phyloP scores from a whole-genome alignment of 495 filamentous ascomycete genomes.

The Articulospora tetracladia region DNA sequence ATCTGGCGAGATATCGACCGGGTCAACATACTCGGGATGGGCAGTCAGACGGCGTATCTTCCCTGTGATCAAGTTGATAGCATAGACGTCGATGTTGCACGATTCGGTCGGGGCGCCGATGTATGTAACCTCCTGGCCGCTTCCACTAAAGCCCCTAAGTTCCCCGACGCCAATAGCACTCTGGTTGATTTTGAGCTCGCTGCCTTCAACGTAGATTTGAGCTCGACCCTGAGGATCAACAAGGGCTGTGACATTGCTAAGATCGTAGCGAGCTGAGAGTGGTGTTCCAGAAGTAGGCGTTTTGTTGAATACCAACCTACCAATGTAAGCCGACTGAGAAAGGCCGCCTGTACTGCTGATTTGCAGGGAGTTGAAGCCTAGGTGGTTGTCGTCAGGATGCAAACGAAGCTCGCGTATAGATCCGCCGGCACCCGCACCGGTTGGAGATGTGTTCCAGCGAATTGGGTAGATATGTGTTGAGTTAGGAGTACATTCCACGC shows the following conservation, averaged over 20 bases:
- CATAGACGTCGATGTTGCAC: constrained; percentile 29
- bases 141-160: constrained; percentile 28
- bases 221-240: neutral
- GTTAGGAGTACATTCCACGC: constrained; percentile 15
- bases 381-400: constrained; percentile 20
- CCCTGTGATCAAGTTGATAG: constrained; percentile 24
- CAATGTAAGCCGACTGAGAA: constrained; percentile 15
- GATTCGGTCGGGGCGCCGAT: constrained; percentile 26
- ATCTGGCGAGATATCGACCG: constrained; percentile 27
- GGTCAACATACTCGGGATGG: constrained; percentile 29
- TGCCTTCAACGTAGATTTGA: constrained; percentile 13
- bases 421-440: constrained; percentile 20
- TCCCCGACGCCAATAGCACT: constrained; percentile 26
- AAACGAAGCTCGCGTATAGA: constrained; percentile 20
- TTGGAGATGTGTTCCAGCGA: constrained; percentile 19
- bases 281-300: constrained; percentile 18
- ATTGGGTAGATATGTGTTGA: constrained; percentile 20
- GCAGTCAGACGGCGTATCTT: constrained; percentile 25
- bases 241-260: constrained; percentile 22
- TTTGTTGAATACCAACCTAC: constrained; percentile 21
- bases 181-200: constrained; percentile 19
- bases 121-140: constrained; percentile 26
- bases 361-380: constrained; percentile 21
- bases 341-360: neutral
- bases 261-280: constrained; percentile 20